phyloP scores from a whole-genome alignment of 2,329 filamentous ascomycete genomes.

The Fusarium brachygibbosum region DNA sequence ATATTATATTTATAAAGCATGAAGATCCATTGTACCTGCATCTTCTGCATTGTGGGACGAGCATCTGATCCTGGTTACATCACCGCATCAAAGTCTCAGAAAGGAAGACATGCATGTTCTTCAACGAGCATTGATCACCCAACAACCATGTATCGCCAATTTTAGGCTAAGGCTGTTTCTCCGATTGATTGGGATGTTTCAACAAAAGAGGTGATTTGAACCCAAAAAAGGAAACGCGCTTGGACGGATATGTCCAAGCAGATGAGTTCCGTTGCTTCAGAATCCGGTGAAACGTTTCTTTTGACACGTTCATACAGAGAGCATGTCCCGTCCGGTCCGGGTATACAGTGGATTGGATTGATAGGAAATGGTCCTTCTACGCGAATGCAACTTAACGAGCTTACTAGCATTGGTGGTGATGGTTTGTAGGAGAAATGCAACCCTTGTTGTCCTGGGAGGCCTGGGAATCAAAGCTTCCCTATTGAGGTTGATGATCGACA shows the following conservation, averaged over 20 bases:
- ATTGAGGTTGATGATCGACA: constrained; percentile 38
- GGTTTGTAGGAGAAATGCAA: constrained; percentile 4
- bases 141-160: constrained; percentile 9
- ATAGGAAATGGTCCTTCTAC: background rate
- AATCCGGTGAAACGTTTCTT: constrained; percentile 30
- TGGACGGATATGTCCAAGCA: constrained; percentile 19
- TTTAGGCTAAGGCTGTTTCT: constrained; percentile 20
- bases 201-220: constrained; percentile 11
- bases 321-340: background rate
- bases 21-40: background rate
- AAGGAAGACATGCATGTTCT: constrained; percentile 9
- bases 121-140: constrained; percentile 24
- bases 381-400: constrained; percentile 19
- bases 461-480: constrained; percentile 1
- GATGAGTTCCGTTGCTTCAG: constrained; percentile 25
- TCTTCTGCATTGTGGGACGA: constrained; percentile 29
- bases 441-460: constrained; percentile 2
- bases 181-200: constrained; percentile 25
- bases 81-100: constrained; percentile 25
- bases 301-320: background rate
- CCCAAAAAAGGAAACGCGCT: constrained; percentile 18
- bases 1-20: constrained; percentile 26
- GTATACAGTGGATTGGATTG: background rate
- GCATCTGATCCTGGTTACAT: constrained; percentile 29
- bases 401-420: background rate